Base-by-base conservation (phyloP, 1,139 yeast genomes). In the Debaryomycetaceae sp. region DNA sequence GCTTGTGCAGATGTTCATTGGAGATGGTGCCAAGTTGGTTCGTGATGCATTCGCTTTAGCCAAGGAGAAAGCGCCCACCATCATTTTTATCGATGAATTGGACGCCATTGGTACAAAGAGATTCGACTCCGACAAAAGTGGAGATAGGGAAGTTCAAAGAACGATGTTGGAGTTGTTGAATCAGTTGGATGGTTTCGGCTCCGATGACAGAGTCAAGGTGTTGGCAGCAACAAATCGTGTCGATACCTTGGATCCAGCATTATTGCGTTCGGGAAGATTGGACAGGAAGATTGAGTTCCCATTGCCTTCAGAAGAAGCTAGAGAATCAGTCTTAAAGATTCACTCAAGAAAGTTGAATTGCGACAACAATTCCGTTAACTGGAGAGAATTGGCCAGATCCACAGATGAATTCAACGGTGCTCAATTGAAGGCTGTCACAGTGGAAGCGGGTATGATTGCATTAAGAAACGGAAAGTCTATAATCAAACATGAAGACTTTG, bases 391-490 rank as follows among this genome's bases (percentile, higher is more conserved):
- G 63, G 98, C 99, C 5, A 81, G 99, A 62, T 87, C 97, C 11
- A 93, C 99, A 0, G 99, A 93, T 66, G 99, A 93, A 68, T 93
- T 93, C 68, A 93, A 93, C 59, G 99, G 99, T 61, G 99, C 99
- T 1, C 98, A 95, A 69, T 77, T 93, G 64, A 93, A 93, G 72
- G 98, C 98, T 0, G 99, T 93, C 27, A 90, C 97, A 6, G 99
- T 93, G 22, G 99, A 93, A 67, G 99, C 99, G 3, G 99, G 99
- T 61, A 95, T 93, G 99, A 93, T 95, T 69, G 99, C 99, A 1
- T 78, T 95, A 61, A 83, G 99, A 69, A 89, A 89, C 58, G 98
- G 97, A 24, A 96, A 93, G 67, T 81, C 87, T 33, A 79, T 85
- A 53, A 91, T 95, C 47, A 87, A 88, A 58, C 99, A 95, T 66